Evolutionary conservation across 805 yeast species (phyloP).

Genomic region (Wickerhamiella domercqiae): DNA sequence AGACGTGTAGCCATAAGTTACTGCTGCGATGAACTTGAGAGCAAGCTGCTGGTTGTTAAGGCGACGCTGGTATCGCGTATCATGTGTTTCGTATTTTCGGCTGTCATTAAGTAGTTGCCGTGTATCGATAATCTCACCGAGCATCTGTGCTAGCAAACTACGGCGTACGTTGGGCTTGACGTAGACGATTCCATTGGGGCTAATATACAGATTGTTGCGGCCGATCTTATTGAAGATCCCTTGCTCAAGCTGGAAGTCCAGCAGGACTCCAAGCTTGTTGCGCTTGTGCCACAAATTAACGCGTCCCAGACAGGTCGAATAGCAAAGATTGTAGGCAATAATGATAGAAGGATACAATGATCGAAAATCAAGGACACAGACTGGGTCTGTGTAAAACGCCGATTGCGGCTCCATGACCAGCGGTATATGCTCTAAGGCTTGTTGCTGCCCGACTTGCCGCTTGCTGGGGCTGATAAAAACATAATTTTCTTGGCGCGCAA

Average conservation of each 20-base stretch:
- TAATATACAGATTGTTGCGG: slow-evolving; percentile 38
- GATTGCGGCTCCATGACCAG: slow-evolving; percentile 86
- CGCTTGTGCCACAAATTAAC: slow-evolving; percentile 21
- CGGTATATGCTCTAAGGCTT: slow-evolving; percentile 76
- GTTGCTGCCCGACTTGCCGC: slow-evolving; percentile 66
- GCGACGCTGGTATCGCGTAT: slow-evolving; percentile 28
- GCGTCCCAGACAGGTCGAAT: slow-evolving; percentile 29
- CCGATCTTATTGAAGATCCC: slow-evolving; percentile 27
- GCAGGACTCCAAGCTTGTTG: slow-evolving; percentile 25
- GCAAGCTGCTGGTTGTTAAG: slow-evolving; percentile 74
- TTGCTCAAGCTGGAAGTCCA: slow-evolving; percentile 34
- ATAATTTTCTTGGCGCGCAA: slow-evolving; percentile 63
- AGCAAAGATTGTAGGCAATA: slow-evolving; percentile 74
- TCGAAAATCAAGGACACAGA: slow-evolving; percentile 83
- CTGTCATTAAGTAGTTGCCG: slow-evolving; percentile 65
- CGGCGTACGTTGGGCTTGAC: slow-evolving; percentile 49
- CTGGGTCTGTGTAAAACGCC: slow-evolving; percentile 71
- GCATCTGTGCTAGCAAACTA: slow-evolving; percentile 68
- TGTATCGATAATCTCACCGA: slow-evolving; percentile 65
- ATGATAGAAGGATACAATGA: slow-evolving; percentile 86
- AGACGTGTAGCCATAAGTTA: slow-evolving; percentile 89
- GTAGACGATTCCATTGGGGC: slow-evolving; percentile 83
- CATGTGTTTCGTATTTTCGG: slow-evolving; percentile 25
- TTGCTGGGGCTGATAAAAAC: slow-evolving; percentile 67
- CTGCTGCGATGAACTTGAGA: slow-evolving; percentile 79